phyloP scores from a whole-genome alignment of 2,329 filamentous ascomycete species.

The Colletotrichum sp. region DNA sequence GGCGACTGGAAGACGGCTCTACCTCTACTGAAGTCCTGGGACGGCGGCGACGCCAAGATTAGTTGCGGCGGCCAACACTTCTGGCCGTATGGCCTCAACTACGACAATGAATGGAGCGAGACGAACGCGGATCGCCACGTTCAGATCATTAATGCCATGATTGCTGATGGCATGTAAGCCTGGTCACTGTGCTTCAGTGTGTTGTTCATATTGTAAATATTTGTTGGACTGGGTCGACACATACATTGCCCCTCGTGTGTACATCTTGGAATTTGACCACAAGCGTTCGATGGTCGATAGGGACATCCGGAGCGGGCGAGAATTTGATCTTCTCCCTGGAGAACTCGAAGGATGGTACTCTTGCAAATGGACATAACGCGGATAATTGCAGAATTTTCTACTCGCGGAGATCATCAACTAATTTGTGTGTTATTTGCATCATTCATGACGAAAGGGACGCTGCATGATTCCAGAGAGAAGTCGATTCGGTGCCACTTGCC shows the following conservation, averaged over 20 bases:
- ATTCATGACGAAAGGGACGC: neutral
- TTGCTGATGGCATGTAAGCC: slow-evolving; percentile 38
- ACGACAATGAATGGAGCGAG: slow-evolving; percentile 49
- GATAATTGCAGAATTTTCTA: neutral
- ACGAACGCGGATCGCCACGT: slow-evolving; percentile 48
- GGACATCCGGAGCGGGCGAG: neutral
- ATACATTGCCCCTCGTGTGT: neutral
- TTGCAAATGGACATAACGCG: neutral
- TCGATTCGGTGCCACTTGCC: neutral
- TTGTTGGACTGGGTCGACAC: neutral
- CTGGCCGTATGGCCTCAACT: slow-evolving; percentile 48
- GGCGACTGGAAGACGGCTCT: slow-evolving; percentile 46
- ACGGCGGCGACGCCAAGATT: slow-evolving; percentile 40
- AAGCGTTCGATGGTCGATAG: neutral
- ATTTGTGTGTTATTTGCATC: neutral
- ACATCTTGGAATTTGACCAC: neutral
- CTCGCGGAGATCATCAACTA: neutral
- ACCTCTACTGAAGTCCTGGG: slow-evolving; percentile 43
- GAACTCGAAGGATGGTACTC: neutral
- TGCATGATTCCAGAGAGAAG: neutral
- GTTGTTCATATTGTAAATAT: neutral
- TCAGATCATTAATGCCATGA: slow-evolving; percentile 48
- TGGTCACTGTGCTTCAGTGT: neutral
- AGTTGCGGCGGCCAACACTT: slow-evolving; percentile 44
- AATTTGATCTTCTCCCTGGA: too few species aligned